These are phyloP conservation scores for Anaeramoeba flamelloides DNA, from an alignment of 78 protist genomes.

Conservation along the genomic window DNA sequence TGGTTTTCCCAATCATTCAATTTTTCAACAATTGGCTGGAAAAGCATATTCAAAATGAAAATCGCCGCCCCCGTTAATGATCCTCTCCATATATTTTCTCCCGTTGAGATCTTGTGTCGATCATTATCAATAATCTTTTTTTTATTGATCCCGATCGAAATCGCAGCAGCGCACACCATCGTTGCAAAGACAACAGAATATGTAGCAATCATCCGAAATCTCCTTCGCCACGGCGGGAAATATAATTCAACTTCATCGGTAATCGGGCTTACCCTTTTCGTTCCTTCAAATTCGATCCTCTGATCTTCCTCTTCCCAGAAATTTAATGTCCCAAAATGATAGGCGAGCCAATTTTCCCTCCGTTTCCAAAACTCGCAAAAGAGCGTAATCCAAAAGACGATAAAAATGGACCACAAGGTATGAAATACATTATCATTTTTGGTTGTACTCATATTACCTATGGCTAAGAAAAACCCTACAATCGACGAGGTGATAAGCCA, in stretches of 20 bases:
- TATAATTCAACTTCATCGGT: neutral
- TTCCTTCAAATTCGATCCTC: constrained; percentile 10
- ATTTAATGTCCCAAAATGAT: neutral
- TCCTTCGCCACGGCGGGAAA: neutral
- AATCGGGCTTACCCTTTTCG: neutral
- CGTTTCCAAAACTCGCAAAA: constrained; percentile 34
- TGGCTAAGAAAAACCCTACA: neutral
- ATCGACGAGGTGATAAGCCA: neutral
- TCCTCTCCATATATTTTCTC: neutral
- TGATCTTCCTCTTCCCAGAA: neutral
- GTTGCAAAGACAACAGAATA: neutral
- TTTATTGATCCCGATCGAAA: neutral
- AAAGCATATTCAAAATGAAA: neutral
- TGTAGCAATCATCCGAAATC: neutral
- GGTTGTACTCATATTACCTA: neutral
- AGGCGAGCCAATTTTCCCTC: neutral
- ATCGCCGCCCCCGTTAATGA: neutral
- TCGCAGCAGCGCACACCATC: neutral
- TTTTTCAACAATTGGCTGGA: constrained; percentile 6
- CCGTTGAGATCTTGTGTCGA: neutral
- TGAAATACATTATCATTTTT: no score
- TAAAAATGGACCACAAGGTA: neutral
- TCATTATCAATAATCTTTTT: neutral
- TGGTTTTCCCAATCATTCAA: constrained; percentile 43
- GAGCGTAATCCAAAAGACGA: constrained; percentile 8